Conservation (phyloP, 805 yeast genomes). For the Myxozyma lipomycoides region DNA sequence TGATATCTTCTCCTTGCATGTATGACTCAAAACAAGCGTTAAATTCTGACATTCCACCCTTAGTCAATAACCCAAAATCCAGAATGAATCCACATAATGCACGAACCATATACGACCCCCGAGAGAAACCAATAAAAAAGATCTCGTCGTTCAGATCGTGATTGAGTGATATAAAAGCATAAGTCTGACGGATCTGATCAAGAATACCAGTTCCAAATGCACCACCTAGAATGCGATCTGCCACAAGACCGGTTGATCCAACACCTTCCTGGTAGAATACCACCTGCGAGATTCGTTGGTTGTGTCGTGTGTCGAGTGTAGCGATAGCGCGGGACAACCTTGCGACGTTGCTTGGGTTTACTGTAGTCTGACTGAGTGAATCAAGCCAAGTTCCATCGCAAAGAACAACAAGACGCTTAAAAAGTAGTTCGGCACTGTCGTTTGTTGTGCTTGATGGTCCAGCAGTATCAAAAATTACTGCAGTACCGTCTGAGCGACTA, state of each 20-base stretch:
- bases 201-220: conserved; percentile 8
- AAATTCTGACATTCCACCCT: conserved; percentile 13
- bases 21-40: conserved; percentile 4
- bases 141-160: conserved; percentile 17
- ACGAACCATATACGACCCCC: conserved; percentile 21
- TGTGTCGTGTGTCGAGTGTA: neutral
- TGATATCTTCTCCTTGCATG: neutral
- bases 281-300: conserved; percentile 5
- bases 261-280: conserved; percentile 16
- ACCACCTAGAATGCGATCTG: neutral
- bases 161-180: conserved; percentile 13
- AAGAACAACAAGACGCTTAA: conserved; percentile 9
- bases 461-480: too few species aligned
- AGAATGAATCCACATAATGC: conserved; percentile 9
- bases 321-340: conserved; percentile 14
- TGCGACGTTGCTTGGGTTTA: conserved; percentile 13
- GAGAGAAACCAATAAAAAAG: conserved; percentile 20
- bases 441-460: too few species aligned
- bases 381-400: conserved; percentile 20
- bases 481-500: too few species aligned
- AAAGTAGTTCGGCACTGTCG: too few species aligned
- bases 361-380: conserved; percentile 1
- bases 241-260: conserved; percentile 3
- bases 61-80: conserved; percentile 9
- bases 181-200: conserved; percentile 11